These are phyloP conservation scores for Mucor velutinosus DNA, from an alignment of 371 early-diverging fungal genomes.

Conservation along the genomic window DNA sequence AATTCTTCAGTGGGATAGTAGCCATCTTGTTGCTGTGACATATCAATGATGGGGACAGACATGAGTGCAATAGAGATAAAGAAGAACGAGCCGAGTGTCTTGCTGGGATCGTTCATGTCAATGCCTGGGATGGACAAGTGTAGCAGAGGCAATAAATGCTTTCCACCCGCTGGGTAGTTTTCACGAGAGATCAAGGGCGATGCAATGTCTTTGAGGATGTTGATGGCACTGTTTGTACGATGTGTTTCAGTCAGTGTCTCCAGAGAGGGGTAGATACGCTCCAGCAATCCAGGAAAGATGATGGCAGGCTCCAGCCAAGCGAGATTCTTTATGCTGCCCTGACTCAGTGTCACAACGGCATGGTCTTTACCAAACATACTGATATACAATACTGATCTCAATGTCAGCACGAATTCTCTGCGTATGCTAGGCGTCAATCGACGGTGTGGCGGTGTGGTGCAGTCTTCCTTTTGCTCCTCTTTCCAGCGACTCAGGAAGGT, in stretches of 20 bases:
- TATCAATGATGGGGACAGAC: conserved; percentile 68
- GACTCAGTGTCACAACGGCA: conserved; percentile 63
- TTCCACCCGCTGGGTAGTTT: conserved; percentile 85
- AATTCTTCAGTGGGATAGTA: conserved; percentile 52
- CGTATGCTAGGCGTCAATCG: conserved; percentile 62
- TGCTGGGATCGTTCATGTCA: conserved; percentile 87
- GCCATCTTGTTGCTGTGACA: conserved; percentile 39
- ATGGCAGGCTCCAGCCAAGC: conserved; percentile 76
- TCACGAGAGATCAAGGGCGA: conserved; percentile 70
- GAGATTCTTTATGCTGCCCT: conserved; percentile 72
- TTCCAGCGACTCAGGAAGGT: conserved; percentile 73
- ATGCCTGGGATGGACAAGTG: conserved; percentile 84
- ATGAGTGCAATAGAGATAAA: conserved; percentile 74
- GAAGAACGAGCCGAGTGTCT: conserved; percentile 72
- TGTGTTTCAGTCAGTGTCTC: conserved; percentile 89
- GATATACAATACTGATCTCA: conserved; percentile 59
- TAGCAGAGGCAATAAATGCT: conserved; percentile 76
- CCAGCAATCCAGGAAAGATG: conserved; percentile 82
- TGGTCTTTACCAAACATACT: conserved; percentile 87
- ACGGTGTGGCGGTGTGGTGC: conserved; percentile 59
- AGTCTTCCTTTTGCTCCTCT: conserved; percentile 57
- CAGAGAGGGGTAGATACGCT: conserved; percentile 84
- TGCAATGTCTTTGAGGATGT: conserved; percentile 67
- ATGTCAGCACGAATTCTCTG: conserved; percentile 59
- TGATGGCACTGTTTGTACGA: conserved; percentile 81